These are phyloP conservation scores for Thelonectria discophora DNA, from an alignment of 2,329 filamentous ascomycete genomes.

Conservation along the genomic window DNA sequence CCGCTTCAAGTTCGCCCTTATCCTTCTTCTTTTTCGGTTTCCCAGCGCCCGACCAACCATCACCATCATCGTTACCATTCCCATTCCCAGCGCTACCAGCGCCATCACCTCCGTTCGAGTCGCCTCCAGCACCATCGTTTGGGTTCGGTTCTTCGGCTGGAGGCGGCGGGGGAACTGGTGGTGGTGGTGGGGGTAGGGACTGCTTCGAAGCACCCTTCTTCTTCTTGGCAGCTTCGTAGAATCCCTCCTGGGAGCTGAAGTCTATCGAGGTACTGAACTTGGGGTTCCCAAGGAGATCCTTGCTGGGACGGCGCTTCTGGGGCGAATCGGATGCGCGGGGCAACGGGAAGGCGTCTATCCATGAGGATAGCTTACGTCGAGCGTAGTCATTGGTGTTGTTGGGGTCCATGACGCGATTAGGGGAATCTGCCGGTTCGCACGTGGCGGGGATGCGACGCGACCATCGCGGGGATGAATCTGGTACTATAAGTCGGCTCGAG, in stretches of 20 bases:
- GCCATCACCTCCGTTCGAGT: constrained; percentile 48
- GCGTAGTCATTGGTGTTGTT: constrained; percentile 46
- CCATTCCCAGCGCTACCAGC: constrained; percentile 44
- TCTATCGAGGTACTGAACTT: constrained; percentile 60
- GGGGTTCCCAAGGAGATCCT: constrained; percentile 58
- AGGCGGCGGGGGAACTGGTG: constrained; percentile 40
- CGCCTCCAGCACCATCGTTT: constrained; percentile 46
- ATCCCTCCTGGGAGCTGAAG: constrained; percentile 63
- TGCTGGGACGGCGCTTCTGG: constrained; percentile 36
- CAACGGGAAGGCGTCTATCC: constrained; percentile 34
- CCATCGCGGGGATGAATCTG: constrained; percentile 48
- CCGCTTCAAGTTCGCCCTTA: constrained; percentile 50
- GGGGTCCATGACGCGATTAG: constrained; percentile 42
- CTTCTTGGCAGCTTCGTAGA: constrained; percentile 63
- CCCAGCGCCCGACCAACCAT: constrained; percentile 44
- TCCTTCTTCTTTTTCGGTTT: constrained; percentile 54
- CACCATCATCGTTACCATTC: constrained; percentile 47
- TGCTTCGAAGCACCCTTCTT: constrained; percentile 64
- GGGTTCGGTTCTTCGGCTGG: constrained; percentile 38
- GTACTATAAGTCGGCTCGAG: constrained; percentile 35
- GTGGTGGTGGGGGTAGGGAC: constrained; percentile 40
- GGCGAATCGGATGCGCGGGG: constrained; percentile 35
- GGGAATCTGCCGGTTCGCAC: constrained; percentile 34
- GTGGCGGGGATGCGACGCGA: constrained; percentile 42
- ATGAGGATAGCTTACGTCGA: constrained; percentile 34